Conservation (phyloP, 2,329 filamentous ascomycete genomes). For the Colletotrichum sublineola region DNA sequence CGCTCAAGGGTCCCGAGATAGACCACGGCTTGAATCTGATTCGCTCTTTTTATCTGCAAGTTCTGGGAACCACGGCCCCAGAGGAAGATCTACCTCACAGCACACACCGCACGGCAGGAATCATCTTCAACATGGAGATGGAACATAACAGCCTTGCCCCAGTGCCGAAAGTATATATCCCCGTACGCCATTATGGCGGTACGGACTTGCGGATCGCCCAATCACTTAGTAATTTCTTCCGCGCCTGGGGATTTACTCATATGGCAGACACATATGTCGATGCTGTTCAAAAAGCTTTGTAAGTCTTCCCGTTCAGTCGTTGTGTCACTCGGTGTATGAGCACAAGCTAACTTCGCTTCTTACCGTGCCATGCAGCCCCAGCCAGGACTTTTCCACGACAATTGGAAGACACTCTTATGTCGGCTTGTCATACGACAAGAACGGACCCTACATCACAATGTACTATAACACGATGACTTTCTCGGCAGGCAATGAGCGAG, state of each 20-base stretch:
- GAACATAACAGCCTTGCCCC: constrained; percentile 41
- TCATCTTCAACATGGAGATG: constrained; percentile 54
- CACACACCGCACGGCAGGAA: constrained; percentile 51
- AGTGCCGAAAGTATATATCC: constrained; percentile 51
- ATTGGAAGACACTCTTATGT: constrained; percentile 37
- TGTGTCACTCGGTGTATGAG: not conserved
- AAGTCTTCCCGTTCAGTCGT: not conserved
- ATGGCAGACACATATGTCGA: constrained; percentile 34
- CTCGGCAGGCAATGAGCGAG: constrained; percentile 22
- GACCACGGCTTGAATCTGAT: constrained; percentile 42
- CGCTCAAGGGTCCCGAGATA: constrained; percentile 22
- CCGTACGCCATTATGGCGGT: constrained; percentile 51
- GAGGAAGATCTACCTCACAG: constrained; percentile 41
- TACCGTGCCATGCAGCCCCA: not conserved
- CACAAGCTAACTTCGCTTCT: not conserved
- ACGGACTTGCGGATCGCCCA: constrained; percentile 37
- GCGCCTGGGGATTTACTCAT: constrained; percentile 14
- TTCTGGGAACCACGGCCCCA: constrained; percentile 40
- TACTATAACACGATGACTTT: constrained; percentile 39
- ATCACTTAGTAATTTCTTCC: constrained; percentile 28
- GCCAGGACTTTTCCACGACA: constrained; percentile 31
- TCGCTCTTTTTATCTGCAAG: constrained; percentile 42
- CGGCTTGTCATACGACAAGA: constrained; percentile 29
- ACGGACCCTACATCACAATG: constrained; percentile 29
- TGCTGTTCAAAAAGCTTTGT: constrained; percentile 32